These are phyloP conservation scores for Globisporangium ultimum DNA, from an alignment of 352 stramenopile genomes.

Conservation along the genomic window DNA sequence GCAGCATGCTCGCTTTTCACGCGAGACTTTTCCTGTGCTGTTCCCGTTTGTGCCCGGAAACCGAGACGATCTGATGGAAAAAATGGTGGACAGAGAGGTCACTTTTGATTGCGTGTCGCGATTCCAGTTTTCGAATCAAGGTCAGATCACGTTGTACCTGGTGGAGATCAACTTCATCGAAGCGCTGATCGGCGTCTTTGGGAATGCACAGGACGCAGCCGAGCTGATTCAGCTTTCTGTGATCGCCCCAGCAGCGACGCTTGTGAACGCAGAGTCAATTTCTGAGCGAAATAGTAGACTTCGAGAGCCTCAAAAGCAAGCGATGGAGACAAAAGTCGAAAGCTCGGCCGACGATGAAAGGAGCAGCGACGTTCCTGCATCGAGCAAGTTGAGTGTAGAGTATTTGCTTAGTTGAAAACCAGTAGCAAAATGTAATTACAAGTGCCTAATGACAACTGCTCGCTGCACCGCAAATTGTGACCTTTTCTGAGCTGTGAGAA, in stretches of 20 bases:
- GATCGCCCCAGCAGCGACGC: neutral
- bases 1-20: neutral
- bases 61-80: conserved; percentile 11
- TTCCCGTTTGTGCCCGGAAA: conserved; percentile 19
- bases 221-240: conserved; percentile 1
- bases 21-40: conserved; percentile 14
- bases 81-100: conserved; percentile 12
- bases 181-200: conserved; percentile 4
- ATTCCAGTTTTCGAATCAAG: conserved; percentile 18
- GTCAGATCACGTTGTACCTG: conserved; percentile 11
- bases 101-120: conserved; percentile 13
- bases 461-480: no score
- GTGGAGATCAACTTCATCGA: conserved; percentile 20
- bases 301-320: no score
- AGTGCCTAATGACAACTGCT: no score
- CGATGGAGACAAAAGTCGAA: no score
- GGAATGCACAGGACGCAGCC: conserved; percentile 7
- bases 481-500: no score
- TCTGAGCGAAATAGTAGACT: no score
- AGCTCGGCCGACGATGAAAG: no score
- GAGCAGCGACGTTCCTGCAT: no score
- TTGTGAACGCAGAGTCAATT: neutral
- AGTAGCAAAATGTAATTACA: no score
- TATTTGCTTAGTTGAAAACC: no score
- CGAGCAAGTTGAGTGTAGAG: no score